Evolutionary conservation across 192 early-diverging fungal genomes (phyloP), one percentile per base, ranked within the genome.

Genomic region (Phlyctochytrium arcticum): DNA sequence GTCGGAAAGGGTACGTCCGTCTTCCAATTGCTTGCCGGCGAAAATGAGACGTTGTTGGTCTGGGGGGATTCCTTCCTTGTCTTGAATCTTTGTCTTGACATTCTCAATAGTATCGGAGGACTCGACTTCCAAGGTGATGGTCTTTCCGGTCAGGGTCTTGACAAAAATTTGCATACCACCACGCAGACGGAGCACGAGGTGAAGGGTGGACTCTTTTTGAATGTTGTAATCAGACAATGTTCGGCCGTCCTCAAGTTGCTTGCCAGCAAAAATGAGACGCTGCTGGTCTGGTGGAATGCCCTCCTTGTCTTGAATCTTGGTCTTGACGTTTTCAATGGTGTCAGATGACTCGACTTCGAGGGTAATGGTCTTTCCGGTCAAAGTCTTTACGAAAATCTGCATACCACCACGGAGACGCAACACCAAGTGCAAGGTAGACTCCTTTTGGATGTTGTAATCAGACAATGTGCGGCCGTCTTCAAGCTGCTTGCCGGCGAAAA

Each of bases 311-410:
- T 63, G 62, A 33, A 69, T 69, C 59, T 69, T 69, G 12, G 91
- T 90, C 83, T 93, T 89, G 39, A 89, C 88, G 49, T 70, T 74
- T 19, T 88, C 87, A 48, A 90, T 90, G n/a, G 85, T 89, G 72
- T 89, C 87, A 6, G 85, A 84, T 48, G 86, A 88, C 68, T 89
- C 86, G n/a, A 63, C 67, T 37, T 69, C 67, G 0, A 69, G 57
- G n/a, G 92, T 94, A 68, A 94, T 92, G 66, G 92, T 94, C 82
- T 93, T 94, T 70, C 92, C 92, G 8, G 92, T 94, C 5, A 94
- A 76, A 8, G 93, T 95, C 84, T 95, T 89, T 36, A 89, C 88
- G 36, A 88, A 89, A 19, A 89, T 88, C 39, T 88, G 86, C 88
- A 88, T 89, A 47, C 74, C 74, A 44, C 74, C 70, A 37, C 73